Evolutionary conservation across 176 grass and related monocot genomes (phyloP), one percentile per base, ranked within the genome.

Genomic region (Eragrostis curvula): DNA sequence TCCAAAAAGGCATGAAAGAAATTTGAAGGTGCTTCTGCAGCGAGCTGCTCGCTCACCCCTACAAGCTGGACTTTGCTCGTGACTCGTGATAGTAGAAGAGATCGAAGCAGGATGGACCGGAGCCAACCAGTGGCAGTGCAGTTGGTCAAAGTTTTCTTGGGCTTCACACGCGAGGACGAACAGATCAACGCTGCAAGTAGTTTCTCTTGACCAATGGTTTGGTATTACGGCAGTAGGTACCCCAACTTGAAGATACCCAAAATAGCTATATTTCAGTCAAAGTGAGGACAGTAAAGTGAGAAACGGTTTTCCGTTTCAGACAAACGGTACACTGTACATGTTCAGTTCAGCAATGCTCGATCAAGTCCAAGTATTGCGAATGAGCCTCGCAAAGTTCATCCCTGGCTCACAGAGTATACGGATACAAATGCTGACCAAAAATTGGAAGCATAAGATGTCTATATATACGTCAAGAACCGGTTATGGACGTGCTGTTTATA

Each of bases 121-220:
- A 64, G 20, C 51, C 15, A 60, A 56, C 3, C 21, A 3, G n/a
- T 24, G 44, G 32, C 14, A 3, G 61, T 5, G 45, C 28, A n/a
- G 36, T 6, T 21, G 81, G 58, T 83, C 59, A 83, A 53, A 7
- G 0, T 14, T 45, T 83, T 42, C 58, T 28, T 42, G 15, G 53
- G 70, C 42, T 83, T 71, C 70, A 83, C 81, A 65, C 8, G 81
- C 57, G 39, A 32, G 56, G 42, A 36, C 0, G 79, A 72, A 60
- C 25, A 45, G 52, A 60, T 62, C 79, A 82, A 82, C 68, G 29
- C 64, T 68, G 21, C 48, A 58, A 29, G 32, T 13, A 27, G 27
- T 5, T 43, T 59, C 32, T 48, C 24, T 71, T 61, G 66, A 48
- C 58, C 59, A 32, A 48, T 46, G 0, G 8, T 13, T 45, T 11